Base-by-base conservation (phyloP, 1,284 basidiomycete genomes). In the Pterula multifida region DNA sequence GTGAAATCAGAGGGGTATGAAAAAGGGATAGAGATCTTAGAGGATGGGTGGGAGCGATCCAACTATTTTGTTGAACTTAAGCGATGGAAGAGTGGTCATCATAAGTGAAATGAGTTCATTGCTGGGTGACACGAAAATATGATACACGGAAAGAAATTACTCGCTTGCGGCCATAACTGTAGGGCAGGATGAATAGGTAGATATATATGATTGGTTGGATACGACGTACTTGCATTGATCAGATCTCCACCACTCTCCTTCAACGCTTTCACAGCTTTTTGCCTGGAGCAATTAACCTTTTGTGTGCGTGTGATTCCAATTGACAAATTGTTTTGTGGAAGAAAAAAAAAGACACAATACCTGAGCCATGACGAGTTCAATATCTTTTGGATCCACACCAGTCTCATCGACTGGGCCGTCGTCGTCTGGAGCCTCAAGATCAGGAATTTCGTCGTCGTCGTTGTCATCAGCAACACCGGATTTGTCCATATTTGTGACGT, bases 311-410 rank as follows among this genome's bases (percentile, higher is more conserved):
- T 35, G 11, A 35, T 11, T 35, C 32, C 9, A 35, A 9, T 35
- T 4, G 42, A 51, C 32, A 9, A 24, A 23, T 15, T 45, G 17
- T 22, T 21, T 17, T 19, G 22, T 32, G 25, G n/a, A n/a, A 21
- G 42, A 35, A 1, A 28, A 36, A 26, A 12, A 12, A 32, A 26
- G 23, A n/a, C 15, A 3, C 52, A 68, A 65, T 49, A 81, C 79
- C 73, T 95, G 92, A 53, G 80, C 76, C 74, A 97, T 91, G 51
- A 98, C 90, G 53, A 96, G 80, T 59, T 97, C 90, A 57, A 96
- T 91, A 65, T 98, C 95, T 68, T 96, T 94, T 51, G 89, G 77
- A 58, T 96, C 91, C 52, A 97, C 78, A 52, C 84, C 87, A 35
- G 81, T 82, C 68, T 89, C 88, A 57, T 88, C 86, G 25, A 85